A percentile compares a stretch with the other conserved stretches of the same genome.
Evolutionary conservation across 768 basidiomycete species (phyloP).

Genomic region (Mrakia blollopis): DNA sequence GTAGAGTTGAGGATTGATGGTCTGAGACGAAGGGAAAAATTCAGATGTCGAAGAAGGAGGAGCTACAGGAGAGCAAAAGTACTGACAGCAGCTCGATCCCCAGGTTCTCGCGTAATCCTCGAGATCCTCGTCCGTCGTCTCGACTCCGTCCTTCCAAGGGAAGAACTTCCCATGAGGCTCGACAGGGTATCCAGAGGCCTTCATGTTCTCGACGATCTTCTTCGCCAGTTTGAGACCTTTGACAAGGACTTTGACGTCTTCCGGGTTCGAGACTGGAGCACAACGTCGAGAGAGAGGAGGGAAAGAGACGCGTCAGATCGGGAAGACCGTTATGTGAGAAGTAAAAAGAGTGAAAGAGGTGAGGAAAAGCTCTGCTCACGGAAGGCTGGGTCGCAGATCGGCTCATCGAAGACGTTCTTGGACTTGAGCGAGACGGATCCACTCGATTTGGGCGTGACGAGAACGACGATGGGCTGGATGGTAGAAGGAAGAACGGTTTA

Average conservation of each 20-base stretch:
- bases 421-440: conserved; percentile 29
- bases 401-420: not conserved
- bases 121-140: conserved; percentile 21
- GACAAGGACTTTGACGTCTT: conserved; percentile 24
- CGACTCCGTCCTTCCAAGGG: conserved; percentile 16
- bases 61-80: not conserved
- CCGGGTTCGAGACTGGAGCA: conserved; percentile 21
- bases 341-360: not conserved
- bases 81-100: conserved; percentile 19
- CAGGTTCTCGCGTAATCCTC: conserved; percentile 27
- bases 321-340: too few species aligned
- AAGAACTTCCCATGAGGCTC: conserved; percentile 27
- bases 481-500: not conserved
- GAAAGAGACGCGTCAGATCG: not conserved
- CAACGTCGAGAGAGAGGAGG: not conserved
- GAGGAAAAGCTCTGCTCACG: not conserved
- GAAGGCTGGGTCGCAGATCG: conserved; percentile 24
- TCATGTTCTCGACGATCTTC: conserved; percentile 21
- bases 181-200: conserved; percentile 15
- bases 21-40: not conserved
- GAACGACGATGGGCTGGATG: conserved; percentile 28
- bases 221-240: conserved; percentile 28
- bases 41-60: not conserved
- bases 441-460: conserved; percentile 21
- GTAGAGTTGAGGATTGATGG: conserved; percentile 18